phyloP scores from a whole-genome alignment of 768 basidiomycete genomes.

The Candolleomyces efflorescens region DNA sequence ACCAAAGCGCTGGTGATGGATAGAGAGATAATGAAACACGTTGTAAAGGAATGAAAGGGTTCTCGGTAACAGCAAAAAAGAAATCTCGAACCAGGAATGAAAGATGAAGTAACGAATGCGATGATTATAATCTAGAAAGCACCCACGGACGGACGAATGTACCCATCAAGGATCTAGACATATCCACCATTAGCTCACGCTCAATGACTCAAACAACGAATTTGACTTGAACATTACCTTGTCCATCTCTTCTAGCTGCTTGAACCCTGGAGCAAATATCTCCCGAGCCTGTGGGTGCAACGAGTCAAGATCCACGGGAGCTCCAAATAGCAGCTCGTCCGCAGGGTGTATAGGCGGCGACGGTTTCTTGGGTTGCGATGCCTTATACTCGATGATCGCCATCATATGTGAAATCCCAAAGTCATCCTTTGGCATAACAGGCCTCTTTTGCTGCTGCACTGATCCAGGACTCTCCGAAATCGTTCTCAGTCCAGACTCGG shows the following conservation, averaged over 20 bases:
- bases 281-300: constrained; percentile 71
- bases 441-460: constrained; percentile 35
- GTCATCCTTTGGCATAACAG: constrained; percentile 67
- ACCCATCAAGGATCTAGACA: constrained; percentile 26
- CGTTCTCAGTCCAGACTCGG: constrained; percentile 1
- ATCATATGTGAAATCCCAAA: constrained; percentile 87
- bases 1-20: background rate
- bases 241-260: constrained; percentile 76
- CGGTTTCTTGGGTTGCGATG: constrained; percentile 32
- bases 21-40: no score
- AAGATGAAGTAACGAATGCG: background rate
- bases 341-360: constrained; percentile 49
- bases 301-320: constrained; percentile 51
- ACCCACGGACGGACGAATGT: constrained; percentile 25
- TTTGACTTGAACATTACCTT: constrained; percentile 41
- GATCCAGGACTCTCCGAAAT: constrained; percentile 26
- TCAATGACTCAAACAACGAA: background rate
- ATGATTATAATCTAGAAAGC: constrained; percentile 19
- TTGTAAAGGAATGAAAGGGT: no score
- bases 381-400: constrained; percentile 75
- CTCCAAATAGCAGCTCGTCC: constrained; percentile 71
- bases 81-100: background rate
- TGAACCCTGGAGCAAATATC: constrained; percentile 66
- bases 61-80: background rate
- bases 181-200: background rate